phyloP scores from a whole-genome alignment of 2,329 filamentous ascomycete species.

The Fusarium verticillioides region DNA sequence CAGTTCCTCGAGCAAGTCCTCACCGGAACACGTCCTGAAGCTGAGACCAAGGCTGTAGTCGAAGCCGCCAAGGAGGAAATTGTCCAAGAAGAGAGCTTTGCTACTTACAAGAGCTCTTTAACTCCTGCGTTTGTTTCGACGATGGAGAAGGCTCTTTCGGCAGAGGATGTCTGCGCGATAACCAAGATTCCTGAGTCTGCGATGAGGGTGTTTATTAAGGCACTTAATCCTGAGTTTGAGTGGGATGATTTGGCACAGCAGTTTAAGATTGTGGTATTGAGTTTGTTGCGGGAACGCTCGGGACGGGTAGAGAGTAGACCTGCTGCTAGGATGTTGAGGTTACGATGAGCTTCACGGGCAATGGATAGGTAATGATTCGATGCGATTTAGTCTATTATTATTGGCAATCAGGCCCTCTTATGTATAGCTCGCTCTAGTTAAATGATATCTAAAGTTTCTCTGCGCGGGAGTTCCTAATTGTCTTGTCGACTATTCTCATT shows the following conservation, averaged over 20 bases:
- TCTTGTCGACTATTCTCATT: constrained; percentile 33
- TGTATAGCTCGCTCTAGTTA: too few relatives aligned
- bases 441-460: neutral
- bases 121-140: neutral
- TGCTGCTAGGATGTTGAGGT: neutral
- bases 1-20: neutral
- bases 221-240: constrained; percentile 2
- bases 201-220: neutral
- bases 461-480: neutral
- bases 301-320: neutral
- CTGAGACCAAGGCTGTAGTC: accelerated
- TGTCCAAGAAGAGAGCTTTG: neutral
- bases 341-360: neutral
- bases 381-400: neutral
- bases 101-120: neutral
- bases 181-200: neutral
- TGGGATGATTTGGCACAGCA: constrained; percentile 2
- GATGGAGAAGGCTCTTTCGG: neutral
- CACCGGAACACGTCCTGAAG: neutral
- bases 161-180: constrained; percentile 11
- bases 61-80: accelerated
- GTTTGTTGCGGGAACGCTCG: neutral
- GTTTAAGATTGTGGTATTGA: constrained; percentile 9
- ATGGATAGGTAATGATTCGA: accelerated
- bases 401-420: neutral